Evolutionary conservation across 768 basidiomycete genomes (phyloP).

Genomic region (Podaxis sp.): DNA sequence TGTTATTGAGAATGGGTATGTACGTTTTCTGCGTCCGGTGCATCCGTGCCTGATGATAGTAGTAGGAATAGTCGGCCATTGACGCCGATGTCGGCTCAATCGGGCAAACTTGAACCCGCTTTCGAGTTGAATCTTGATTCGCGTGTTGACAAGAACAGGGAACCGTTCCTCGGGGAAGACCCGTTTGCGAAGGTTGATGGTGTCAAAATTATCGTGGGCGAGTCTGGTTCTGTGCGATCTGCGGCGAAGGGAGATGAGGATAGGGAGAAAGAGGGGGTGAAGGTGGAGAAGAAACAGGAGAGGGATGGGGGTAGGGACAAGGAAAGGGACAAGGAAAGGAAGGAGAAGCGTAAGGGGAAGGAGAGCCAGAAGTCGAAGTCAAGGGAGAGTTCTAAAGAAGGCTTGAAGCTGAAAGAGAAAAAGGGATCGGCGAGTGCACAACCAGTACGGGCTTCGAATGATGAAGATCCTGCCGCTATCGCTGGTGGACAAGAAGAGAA

Average conservation of each 20-base stretch:
- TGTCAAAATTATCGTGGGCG: slow-evolving; percentile 36
- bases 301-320: slow-evolving; percentile 16
- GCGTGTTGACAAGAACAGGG: not conserved
- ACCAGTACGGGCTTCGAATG: not conserved
- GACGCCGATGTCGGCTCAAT: not conserved
- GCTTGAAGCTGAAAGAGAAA: not conserved
- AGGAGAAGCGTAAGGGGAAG: slow-evolving; percentile 17
- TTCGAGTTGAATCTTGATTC: slow-evolving; percentile 18
- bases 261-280: slow-evolving; percentile 7
- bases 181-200: slow-evolving; percentile 55
- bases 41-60: not conserved
- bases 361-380: slow-evolving; percentile 6
- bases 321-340: slow-evolving; percentile 9
- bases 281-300: slow-evolving; percentile 18
- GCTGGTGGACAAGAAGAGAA: not conserved
- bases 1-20: not conserved
- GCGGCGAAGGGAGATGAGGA: not conserved
- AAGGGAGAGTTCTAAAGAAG: not conserved
- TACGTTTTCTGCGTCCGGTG: not conserved
- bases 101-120: slow-evolving; percentile 14
- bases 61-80: not conserved
- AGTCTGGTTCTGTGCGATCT: not conserved
- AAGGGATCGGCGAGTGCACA: not conserved
- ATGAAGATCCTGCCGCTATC: not conserved
- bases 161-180: slow-evolving; percentile 31